Conservation (phyloP, 164 flowering plant genomes). For the Vitis cinerea region DNA sequence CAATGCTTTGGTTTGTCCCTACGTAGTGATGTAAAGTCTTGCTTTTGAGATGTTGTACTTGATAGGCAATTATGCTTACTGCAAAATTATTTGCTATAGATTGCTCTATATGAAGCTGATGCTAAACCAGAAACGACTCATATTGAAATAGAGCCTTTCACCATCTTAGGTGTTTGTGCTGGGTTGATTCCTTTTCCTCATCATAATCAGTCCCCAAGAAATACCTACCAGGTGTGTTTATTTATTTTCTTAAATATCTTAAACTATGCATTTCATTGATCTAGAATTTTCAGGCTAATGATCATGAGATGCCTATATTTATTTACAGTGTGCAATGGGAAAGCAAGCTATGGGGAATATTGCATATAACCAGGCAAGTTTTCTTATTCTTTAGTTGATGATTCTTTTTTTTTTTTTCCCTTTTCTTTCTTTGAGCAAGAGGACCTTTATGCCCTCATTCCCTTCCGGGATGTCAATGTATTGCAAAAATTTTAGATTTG, state of each 20-base stretch:
- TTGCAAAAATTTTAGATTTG: too few species aligned
- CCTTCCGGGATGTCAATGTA: too few species aligned
- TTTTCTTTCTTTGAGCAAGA: background rate
- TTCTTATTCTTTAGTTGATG: background rate
- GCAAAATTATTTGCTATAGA: slow-evolving; percentile 31
- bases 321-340: slow-evolving; percentile 95
- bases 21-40: background rate
- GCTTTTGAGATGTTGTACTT: background rate
- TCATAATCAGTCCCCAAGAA: slow-evolving; percentile 98
- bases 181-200: slow-evolving; percentile 96
- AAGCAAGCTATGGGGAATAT: slow-evolving; percentile 99
- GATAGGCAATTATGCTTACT: background rate
- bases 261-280: background rate
- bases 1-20: slow-evolving; percentile 78
- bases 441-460: background rate
- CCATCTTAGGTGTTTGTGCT: slow-evolving; percentile 88
- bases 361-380: slow-evolving; percentile 89
- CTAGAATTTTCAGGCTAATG: slow-evolving; percentile 1
- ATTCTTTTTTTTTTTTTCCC: background rate
- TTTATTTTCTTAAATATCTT: background rate
- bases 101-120: slow-evolving; percentile 86
- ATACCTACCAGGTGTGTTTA: slow-evolving; percentile 87
- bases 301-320: slow-evolving; percentile 3
- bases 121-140: slow-evolving; percentile 76
- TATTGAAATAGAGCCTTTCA: slow-evolving; percentile 96